Evolutionary conservation across 805 yeast genomes (phyloP).

Genomic region (Hemisphaericaspora nanyangensis): DNA sequence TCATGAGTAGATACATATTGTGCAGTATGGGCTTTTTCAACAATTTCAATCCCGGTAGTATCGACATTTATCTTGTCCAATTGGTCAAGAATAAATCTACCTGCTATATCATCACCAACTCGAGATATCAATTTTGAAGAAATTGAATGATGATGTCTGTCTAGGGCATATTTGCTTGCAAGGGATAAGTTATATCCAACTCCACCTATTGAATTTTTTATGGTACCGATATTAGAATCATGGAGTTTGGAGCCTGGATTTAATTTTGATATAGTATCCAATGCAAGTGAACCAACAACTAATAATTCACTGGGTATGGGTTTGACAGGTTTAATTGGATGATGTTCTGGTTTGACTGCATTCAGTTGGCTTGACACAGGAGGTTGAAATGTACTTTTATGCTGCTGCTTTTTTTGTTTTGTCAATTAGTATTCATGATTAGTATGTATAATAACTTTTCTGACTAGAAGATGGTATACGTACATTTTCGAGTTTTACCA

Average conservation of each 20-base stretch:
- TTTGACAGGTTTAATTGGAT: slow-evolving; percentile 2
- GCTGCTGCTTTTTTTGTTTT: too few species aligned
- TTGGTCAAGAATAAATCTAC: slow-evolving; percentile 32
- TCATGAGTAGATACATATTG: slow-evolving; percentile 73
- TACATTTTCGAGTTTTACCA: slow-evolving; percentile 15
- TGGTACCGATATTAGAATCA: slow-evolving; percentile 74
- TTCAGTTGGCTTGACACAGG: too few species aligned
- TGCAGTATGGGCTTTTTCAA: slow-evolving; percentile 43
- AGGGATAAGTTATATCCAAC: slow-evolving; percentile 76
- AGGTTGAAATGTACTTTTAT: too few species aligned
- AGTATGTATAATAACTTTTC: neutral
- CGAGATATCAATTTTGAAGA: slow-evolving; percentile 48
- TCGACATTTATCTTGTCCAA: slow-evolving; percentile 26
- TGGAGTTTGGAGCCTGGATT: slow-evolving; percentile 20
- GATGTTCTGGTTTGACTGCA: neutral
- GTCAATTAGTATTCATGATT: neutral
- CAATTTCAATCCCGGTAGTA: slow-evolving; percentile 36
- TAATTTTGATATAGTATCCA: slow-evolving; percentile 63
- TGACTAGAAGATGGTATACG: neutral
- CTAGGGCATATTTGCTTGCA: slow-evolving; percentile 45
- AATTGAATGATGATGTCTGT: slow-evolving; percentile 6
- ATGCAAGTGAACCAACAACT: slow-evolving; percentile 71
- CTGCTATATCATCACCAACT: slow-evolving; percentile 59
- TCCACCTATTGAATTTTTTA: slow-evolving; percentile 66
- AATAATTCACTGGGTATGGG: neutral